A percentile compares a stretch with the other conserved stretches of the same genome.
phyloP scores from a whole-genome alignment of 1,284 basidiomycete genomes.

The Mixia osmundae region DNA sequence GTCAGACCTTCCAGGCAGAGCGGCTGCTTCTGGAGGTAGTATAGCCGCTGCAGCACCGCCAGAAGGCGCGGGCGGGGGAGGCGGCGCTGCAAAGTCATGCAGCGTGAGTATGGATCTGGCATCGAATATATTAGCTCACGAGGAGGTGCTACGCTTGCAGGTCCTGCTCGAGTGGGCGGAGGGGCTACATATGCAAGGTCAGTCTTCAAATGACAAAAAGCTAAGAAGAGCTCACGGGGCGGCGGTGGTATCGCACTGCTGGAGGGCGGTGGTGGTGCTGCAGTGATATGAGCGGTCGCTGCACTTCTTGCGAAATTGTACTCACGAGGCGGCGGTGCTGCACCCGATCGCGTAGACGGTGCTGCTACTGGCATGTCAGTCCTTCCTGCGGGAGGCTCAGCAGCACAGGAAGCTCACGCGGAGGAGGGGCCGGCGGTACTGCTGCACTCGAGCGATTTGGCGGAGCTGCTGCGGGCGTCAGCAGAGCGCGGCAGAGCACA shows the following conservation, averaged over 20 bases:
- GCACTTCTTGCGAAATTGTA: neutral
- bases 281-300: conserved; percentile 9
- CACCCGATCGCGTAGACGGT: conserved; percentile 2
- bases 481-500: conserved; percentile 18
- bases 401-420: conserved; percentile 18
- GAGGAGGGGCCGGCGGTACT: conserved; percentile 19
- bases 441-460: conserved; percentile 15
- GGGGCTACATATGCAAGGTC: neutral
- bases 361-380: neutral
- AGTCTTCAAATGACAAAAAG: neutral
- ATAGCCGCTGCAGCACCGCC: neutral
- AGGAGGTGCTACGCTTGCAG: neutral
- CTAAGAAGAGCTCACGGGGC: neutral
- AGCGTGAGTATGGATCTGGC: neutral
- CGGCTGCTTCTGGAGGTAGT: neutral
- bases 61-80: conserved; percentile 5
- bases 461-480: conserved; percentile 21
- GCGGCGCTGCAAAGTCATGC: neutral
- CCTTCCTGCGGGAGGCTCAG: conserved; percentile 1
- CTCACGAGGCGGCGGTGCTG: conserved; percentile 10
- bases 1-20: too few species aligned
- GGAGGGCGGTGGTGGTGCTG: conserved; percentile 22
- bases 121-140: neutral
- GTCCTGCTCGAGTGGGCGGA: neutral
- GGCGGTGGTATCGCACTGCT: conserved; percentile 3